These are phyloP conservation scores for Botrytis fabae DNA, from an alignment of 2,329 filamentous ascomycete genomes.

Conservation along the genomic window DNA sequence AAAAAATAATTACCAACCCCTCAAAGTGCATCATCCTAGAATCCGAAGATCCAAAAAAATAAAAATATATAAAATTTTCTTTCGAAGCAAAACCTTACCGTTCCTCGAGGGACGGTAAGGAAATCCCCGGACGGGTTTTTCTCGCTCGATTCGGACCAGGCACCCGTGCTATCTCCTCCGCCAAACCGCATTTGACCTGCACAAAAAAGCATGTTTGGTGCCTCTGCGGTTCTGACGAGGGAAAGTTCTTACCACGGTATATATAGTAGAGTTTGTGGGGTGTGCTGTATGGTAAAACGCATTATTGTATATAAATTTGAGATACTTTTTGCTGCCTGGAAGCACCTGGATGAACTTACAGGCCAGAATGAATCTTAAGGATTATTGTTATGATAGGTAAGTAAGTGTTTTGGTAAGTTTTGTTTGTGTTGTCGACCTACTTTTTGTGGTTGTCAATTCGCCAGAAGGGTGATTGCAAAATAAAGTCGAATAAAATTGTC, in stretches of 20 bases:
- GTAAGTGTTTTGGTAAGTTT: background rate
- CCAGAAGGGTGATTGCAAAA: background rate
- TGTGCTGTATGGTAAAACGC: background rate
- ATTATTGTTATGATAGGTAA: too few relatives aligned
- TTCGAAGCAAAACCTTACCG: background rate
- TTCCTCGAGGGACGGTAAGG: background rate
- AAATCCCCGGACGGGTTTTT: constrained; percentile 9
- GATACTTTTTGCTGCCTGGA: background rate
- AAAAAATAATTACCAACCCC: background rate
- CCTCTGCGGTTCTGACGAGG: background rate
- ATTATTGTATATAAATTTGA: background rate
- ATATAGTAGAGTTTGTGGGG: background rate
- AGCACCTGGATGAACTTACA: background rate
- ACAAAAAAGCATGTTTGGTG: constrained; percentile 7
- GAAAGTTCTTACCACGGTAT: background rate
- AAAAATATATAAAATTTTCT: too few relatives aligned
- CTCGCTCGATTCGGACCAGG: constrained; percentile 12
- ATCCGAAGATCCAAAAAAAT: too few relatives aligned
- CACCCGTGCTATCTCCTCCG: constrained; percentile 11
- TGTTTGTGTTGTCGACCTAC: background rate
- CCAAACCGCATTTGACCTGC: constrained; percentile 13
- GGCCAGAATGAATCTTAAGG: background rate
- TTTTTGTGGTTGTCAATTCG: background rate
- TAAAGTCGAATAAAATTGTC: background rate
- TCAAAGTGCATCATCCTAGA: too few relatives aligned